Percentiles rank a stretch among this genome's conserved stretches.
phyloP scores from a whole-genome alignment of 768 basidiomycete genomes.

The Russula sp. region DNA sequence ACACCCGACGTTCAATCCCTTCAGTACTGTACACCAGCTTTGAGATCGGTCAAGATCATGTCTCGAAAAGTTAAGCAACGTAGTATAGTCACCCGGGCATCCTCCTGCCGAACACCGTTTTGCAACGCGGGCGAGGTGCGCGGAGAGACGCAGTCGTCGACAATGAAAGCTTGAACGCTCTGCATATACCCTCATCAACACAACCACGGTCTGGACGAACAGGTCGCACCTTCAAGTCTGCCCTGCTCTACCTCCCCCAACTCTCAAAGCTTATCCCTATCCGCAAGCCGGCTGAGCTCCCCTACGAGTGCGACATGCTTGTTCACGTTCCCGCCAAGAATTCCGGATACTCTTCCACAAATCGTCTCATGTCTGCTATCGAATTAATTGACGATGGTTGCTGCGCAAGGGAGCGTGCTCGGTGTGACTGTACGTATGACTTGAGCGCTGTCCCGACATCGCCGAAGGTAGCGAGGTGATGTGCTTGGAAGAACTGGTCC shows the following conservation, averaged over 20 bases:
- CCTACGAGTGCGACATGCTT: conserved; percentile 98
- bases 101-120: conserved; percentile 71
- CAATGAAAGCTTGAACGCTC: conserved; percentile 78
- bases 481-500: conserved; percentile 89
- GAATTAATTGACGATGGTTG: conserved; percentile 83
- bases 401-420: conserved; percentile 71
- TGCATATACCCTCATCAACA: conserved; percentile 30
- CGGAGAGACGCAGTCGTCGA: conserved; percentile 57
- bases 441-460: conserved; percentile 90
- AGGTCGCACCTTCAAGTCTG: conserved; percentile 70
- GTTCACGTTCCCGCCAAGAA: conserved; percentile 98
- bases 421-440: conserved; percentile 91
- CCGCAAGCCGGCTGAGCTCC: conserved; percentile 88
- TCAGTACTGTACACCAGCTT: conserved; percentile 94
- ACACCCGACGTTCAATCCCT: conserved; percentile 77
- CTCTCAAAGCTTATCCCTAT: conserved; percentile 76
- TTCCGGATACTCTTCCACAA: conserved; percentile 98
- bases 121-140: conserved; percentile 67
- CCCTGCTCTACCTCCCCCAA: conserved; percentile 95
- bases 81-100: conserved; percentile 52
- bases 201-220: background rate
- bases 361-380: conserved; percentile 93
- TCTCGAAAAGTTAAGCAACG: background rate
- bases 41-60: background rate
- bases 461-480: conserved; percentile 91